These are phyloP conservation scores for Drosera capensis DNA, from an alignment of 148 eudicot species.

Conservation along the genomic window DNA sequence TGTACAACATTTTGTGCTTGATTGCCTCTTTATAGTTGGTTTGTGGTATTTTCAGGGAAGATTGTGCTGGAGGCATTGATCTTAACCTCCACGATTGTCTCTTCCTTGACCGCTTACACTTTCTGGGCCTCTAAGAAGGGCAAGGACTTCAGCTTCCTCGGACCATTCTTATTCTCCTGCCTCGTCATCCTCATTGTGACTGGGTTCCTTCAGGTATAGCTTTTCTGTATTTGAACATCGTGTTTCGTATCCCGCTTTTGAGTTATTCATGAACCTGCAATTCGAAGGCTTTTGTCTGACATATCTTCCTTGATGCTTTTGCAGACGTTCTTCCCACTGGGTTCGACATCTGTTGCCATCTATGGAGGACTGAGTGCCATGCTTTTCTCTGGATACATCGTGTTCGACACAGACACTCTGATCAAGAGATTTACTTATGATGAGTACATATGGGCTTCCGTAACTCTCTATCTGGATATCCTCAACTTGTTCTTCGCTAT, in stretches of 20 bases:
- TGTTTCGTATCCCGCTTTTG: no score
- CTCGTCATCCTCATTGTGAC: constrained; percentile 52
- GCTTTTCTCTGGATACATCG: constrained; percentile 81
- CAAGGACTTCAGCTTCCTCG: constrained; percentile 84
- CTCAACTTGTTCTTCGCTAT: constrained; percentile 86
- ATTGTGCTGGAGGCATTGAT: constrained; percentile 92
- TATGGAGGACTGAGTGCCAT: constrained; percentile 67
- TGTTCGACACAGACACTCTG: constrained; percentile 84
- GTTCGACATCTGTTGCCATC: constrained; percentile 51
- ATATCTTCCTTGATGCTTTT: constrained; percentile 1
- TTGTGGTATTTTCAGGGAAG: constrained; percentile 40
- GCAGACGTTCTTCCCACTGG: constrained; percentile 88
- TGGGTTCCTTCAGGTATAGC: constrained; percentile 63
- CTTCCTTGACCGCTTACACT: constrained; percentile 74
- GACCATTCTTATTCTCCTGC: constrained; percentile 86
- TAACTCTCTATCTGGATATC: constrained; percentile 83
- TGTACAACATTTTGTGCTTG: not conserved
- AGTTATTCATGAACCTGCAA: no score
- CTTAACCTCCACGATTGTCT: constrained; percentile 71
- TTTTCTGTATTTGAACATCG: not conserved
- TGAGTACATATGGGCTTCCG: constrained; percentile 95
- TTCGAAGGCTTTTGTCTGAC: not conserved
- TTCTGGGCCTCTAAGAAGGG: constrained; percentile 98
- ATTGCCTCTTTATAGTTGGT: no score
- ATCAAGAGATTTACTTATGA: constrained; percentile 94